These are phyloP conservation scores for Coffea eugenioides DNA, from an alignment of 257 asterid genomes.

Conservation along the genomic window DNA sequence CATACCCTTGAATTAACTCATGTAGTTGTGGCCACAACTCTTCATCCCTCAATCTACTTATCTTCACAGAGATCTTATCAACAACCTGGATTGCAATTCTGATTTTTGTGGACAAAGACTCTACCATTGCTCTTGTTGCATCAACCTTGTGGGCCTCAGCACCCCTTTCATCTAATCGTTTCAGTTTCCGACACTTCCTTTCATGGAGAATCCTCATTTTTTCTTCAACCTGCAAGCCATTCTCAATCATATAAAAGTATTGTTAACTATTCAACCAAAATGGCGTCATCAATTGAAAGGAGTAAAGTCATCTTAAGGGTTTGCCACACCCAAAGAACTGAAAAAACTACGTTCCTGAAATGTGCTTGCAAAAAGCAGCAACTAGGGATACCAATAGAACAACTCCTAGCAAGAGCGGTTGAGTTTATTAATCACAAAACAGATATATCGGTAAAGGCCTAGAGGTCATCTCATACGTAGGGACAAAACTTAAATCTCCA, in stretches of 20 bases:
- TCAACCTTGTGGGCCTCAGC: constrained; percentile 85
- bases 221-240: constrained; percentile 74
- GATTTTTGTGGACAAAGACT: constrained; percentile 82
- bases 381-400: not conserved
- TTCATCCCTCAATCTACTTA: constrained; percentile 78
- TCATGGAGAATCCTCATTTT: constrained; percentile 86
- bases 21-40: constrained; percentile 93
- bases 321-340: not conserved
- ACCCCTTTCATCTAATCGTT: constrained; percentile 74
- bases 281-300: not conserved
- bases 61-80: constrained; percentile 86
- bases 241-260: not conserved
- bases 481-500: not conserved
- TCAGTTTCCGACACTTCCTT: constrained; percentile 57
- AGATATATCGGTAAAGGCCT: not conserved
- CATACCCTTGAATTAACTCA: constrained; percentile 83
- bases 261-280: not conserved
- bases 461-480: not conserved
- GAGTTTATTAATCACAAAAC: not conserved
- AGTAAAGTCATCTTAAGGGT: not conserved
- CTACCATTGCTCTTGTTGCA: constrained; percentile 62
- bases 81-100: constrained; percentile 88
- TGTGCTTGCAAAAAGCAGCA: not conserved
- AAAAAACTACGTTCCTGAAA: not conserved
- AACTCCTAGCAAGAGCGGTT: not conserved